A percentile compares a stretch with the other conserved stretches of the same genome.
These are phyloP conservation scores for Apiotrichum laibachii DNA, from an alignment of 1,284 basidiomycete species.

Conservation along the genomic window DNA sequence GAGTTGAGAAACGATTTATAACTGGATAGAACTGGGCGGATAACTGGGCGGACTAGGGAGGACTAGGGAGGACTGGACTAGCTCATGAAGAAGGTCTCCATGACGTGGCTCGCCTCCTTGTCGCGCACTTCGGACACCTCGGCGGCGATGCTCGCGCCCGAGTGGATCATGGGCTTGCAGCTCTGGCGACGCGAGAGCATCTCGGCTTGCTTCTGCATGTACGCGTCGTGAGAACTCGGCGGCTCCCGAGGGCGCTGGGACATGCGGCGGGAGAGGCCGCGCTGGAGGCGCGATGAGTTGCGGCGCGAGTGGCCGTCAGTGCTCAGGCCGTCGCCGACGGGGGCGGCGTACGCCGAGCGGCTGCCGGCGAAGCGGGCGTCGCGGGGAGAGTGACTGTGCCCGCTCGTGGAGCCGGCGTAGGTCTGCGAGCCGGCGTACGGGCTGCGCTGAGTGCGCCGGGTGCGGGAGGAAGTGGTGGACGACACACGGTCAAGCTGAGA, in stretches of 20 bases:
- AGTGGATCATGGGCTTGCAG: slow-evolving; percentile 34
- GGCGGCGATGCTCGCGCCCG: slow-evolving; percentile 33
- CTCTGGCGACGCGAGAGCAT: slow-evolving; percentile 28
- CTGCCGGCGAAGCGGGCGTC: slow-evolving; percentile 8
- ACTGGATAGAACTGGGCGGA: too few species aligned
- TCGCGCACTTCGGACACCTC: slow-evolving; percentile 31
- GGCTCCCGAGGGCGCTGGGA: slow-evolving; percentile 25
- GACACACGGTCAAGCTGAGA: background rate
- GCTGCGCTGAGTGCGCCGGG: background rate
- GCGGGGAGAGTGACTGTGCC: background rate
- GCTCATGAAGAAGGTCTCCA: slow-evolving; percentile 47
- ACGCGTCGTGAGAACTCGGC: slow-evolving; percentile 39
- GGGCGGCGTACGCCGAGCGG: slow-evolving; percentile 4
- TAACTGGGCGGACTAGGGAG: too few species aligned
- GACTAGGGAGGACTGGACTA: slow-evolving; percentile 11
- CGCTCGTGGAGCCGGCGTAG: background rate
- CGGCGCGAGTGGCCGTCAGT: background rate
- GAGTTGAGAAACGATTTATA: background rate
- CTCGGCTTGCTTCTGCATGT: slow-evolving; percentile 30
- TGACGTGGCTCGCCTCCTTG: slow-evolving; percentile 34
- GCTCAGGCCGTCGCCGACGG: slow-evolving; percentile 10
- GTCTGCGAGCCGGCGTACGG: background rate
- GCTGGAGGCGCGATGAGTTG: background rate
- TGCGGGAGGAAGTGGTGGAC: background rate
- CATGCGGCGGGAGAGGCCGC: slow-evolving; percentile 17